phyloP scores from a whole-genome alignment of 2,329 filamentous ascomycete species.

The Colletotrichum gloeosporioides region DNA sequence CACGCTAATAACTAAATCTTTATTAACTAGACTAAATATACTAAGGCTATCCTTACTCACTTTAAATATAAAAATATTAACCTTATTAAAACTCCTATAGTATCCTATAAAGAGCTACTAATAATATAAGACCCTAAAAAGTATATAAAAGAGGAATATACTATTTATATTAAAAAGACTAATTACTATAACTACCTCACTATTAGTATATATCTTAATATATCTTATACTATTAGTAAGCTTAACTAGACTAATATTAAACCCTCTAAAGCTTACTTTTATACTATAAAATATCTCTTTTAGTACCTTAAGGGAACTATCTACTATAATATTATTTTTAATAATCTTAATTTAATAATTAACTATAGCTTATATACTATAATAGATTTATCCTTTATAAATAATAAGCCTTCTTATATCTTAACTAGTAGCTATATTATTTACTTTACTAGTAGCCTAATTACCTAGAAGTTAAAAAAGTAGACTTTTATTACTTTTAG shows the following conservation, averaged over 20 bases:
- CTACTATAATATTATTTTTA: background rate
- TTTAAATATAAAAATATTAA: background rate
- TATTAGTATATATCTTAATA: background rate
- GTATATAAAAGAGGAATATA: background rate
- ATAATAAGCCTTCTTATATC: background rate
- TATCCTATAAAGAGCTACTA: background rate
- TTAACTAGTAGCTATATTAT: background rate
- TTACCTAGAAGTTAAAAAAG: too few relatives aligned
- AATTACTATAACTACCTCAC: background rate
- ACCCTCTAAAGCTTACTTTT: background rate
- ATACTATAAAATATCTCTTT: background rate
- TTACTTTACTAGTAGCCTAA: background rate
- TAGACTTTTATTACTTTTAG: background rate
- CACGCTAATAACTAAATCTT: background rate
- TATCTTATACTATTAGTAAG: background rate
- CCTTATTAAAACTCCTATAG: background rate
- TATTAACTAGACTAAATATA: background rate
- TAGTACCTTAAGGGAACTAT: background rate
- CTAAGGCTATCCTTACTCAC: background rate
- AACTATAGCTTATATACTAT: background rate
- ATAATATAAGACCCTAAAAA: background rate
- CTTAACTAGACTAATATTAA: background rate
- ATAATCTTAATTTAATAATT: background rate
- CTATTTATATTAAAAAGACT: background rate
- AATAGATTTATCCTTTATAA: background rate